phyloP scores from a whole-genome alignment of 2,329 filamentous ascomycete genomes.

The Cordyceps tenuipes region DNA sequence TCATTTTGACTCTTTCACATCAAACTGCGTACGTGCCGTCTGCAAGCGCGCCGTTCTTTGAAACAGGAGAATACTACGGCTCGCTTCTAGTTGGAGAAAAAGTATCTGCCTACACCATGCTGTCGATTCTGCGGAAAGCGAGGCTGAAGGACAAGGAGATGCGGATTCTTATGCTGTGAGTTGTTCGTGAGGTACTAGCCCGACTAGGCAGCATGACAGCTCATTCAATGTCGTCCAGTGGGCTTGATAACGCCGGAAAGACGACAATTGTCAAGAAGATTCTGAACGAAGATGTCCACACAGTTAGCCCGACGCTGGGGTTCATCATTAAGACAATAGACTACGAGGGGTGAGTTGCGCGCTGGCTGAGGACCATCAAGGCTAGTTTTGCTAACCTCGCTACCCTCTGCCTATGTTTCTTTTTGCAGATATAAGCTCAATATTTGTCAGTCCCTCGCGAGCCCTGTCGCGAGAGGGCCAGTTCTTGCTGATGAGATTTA shows the following conservation, averaged over 20 bases:
- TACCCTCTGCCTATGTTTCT: neutral
- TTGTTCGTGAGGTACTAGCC: slow-evolving; percentile 8
- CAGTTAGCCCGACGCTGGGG: slow-evolving; percentile 91
- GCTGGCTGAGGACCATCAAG: slow-evolving; percentile 8
- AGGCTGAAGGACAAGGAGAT: slow-evolving; percentile 98
- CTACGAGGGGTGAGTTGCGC: slow-evolving; percentile 69
- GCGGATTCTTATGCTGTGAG: slow-evolving; percentile 91
- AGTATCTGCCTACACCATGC: slow-evolving; percentile 48
- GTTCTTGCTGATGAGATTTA: slow-evolving; percentile 13
- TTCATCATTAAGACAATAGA: slow-evolving; percentile 99
- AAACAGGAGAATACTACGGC: neutral
- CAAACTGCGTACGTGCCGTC: neutral
- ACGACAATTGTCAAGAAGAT: slow-evolving; percentile 97
- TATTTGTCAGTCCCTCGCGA: slow-evolving; percentile 59
- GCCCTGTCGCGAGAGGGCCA: neutral
- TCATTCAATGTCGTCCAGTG: slow-evolving; percentile 42
- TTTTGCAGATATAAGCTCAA: slow-evolving; percentile 79
- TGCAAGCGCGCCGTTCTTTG: neutral
- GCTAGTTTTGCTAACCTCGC: neutral
- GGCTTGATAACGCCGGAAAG: slow-evolving; percentile 95
- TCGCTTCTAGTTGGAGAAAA: neutral
- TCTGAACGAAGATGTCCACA: slow-evolving; percentile 93
- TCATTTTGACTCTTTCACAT: slow-evolving; percentile 1
- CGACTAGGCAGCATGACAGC: neutral
- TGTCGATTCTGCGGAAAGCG: slow-evolving; percentile 91